Conservation (phyloP, 176 grass and related monocot species). For the Thalia dealbata region DNA sequence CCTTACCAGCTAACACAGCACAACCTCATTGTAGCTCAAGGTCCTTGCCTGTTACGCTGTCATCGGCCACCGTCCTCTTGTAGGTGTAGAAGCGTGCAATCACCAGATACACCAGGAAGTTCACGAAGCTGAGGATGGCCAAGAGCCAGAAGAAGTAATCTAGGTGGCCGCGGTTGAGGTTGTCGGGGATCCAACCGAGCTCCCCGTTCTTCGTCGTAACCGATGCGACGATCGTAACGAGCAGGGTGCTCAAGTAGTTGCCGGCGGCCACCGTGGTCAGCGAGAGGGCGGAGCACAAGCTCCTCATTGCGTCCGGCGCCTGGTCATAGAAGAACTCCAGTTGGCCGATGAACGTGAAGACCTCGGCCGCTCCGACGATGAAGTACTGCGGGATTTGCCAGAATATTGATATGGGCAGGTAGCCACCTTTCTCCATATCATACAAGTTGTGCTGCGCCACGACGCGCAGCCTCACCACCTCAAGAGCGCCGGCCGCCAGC, state of each 20-base stretch:
- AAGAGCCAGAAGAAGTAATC: slow-evolving; percentile 13
- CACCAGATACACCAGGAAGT: slow-evolving; percentile 2
- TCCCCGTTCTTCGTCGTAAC: neutral
- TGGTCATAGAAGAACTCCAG: slow-evolving; percentile 10
- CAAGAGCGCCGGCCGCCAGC: neutral
- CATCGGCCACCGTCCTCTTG: neutral
- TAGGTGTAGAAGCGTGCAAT: slow-evolving; percentile 1
- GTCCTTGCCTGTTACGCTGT: neutral
- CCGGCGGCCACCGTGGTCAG: neutral
- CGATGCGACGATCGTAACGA: neutral
- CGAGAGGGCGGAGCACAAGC: neutral
- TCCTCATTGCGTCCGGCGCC: slow-evolving; percentile 3
- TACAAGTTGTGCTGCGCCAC: neutral
- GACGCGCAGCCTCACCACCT: neutral
- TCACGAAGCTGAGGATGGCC: neutral
- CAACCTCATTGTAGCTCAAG: neutral
- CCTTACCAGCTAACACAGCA: neutral
- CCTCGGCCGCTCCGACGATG: neutral
- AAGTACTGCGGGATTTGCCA: slow-evolving; percentile 8
- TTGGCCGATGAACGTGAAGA: slow-evolving; percentile 9
- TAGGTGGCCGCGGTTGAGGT: neutral
- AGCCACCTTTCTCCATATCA: neutral
- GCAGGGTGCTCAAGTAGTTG: slow-evolving; percentile 6
- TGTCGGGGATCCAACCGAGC: neutral
- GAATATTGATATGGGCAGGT: neutral